Conservation (phyloP, 768 basidiomycete species). For the Boletellus emodensis region DNA sequence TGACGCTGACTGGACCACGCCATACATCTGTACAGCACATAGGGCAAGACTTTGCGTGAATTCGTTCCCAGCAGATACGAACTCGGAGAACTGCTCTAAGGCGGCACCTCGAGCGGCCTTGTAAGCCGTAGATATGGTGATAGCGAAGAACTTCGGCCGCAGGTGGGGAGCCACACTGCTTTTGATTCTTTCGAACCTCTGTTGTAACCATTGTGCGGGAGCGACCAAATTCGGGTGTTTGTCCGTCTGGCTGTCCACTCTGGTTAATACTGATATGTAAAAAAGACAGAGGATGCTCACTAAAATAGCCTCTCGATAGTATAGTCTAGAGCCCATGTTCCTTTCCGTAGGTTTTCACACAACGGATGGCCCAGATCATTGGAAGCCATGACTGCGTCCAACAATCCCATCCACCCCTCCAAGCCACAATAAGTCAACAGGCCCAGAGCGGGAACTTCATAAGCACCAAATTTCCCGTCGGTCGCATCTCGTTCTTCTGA, state of each 20-base stretch:
- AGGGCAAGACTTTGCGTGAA: constrained; percentile 91
- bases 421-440: constrained; percentile 87
- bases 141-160: constrained; percentile 94
- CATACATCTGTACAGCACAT: constrained; percentile 86
- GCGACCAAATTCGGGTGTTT: constrained; percentile 63
- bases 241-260: constrained; percentile 47
- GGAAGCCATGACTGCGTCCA: constrained; percentile 77
- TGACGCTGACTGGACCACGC: constrained; percentile 85
- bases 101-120: constrained; percentile 82
- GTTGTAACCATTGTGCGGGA: constrained; percentile 80
- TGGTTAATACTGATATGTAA: constrained; percentile 11
- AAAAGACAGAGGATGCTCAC: constrained; percentile 42
- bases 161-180: constrained; percentile 75
- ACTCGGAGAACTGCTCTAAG: constrained; percentile 85
- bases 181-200: constrained; percentile 83
- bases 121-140: constrained; percentile 87
- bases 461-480: constrained; percentile 72
- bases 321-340: constrained; percentile 93
- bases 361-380: constrained; percentile 95
- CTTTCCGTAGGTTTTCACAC: constrained; percentile 81
- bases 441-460: constrained; percentile 73
- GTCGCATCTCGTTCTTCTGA: constrained; percentile 92
- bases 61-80: constrained; percentile 76
- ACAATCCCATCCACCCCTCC: constrained; percentile 94
- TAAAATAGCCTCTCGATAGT: constrained; percentile 61